Evolutionary conservation across 495 filamentous ascomycete genomes (phyloP), one percentile per base, ranked within the genome.

Genomic region (Lophiotrema nucula): DNA sequence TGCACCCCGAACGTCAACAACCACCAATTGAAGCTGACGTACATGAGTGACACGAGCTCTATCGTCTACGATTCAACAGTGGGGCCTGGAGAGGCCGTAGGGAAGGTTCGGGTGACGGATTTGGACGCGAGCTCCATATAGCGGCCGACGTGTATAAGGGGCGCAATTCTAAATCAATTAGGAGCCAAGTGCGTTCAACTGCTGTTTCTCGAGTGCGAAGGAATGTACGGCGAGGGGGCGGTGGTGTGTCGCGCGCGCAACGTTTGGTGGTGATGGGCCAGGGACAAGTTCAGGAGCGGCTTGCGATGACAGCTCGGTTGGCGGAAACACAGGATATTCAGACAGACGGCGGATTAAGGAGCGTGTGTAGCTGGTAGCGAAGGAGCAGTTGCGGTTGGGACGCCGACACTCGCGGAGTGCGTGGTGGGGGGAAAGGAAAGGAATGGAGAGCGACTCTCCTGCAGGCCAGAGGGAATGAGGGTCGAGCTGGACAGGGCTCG

Each of bases 81-180:
- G 23, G 51, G 50, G 58, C 22, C 24, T 16, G 43, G 25, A 23
- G 33, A 26, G 51, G 50, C 50, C 22, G 28, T 16, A 35, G 25
- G 24, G 33, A 26, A 23, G 50, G 11, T 55, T 15, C 21, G 15
- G 24, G 31, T 44, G 50, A 25, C 21, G 41, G 48, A 12, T 49
- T 48, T 6, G 42, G 51, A 41, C 50, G 51, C 50, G 51, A 43
- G 50, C 58, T 61, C 58, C 58, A 61, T 61, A 25, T 27, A 61
- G 51, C 46, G 38, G 15, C n/a, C 16, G 33, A 37, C 18, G 47
- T 12, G 11, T 11, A 27, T 28, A 16, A 18, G 50, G 16, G 23
- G 19, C 15, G n/a, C 13, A 38, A 50, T 47, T 47, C 22, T 58
- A 23, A 18, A 19, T 18, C 44, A 21, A 21, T 13, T 21, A 15